These are phyloP conservation scores for Westerdykella ornata DNA, from an alignment of 2,329 filamentous ascomycete genomes.

Conservation along the genomic window DNA sequence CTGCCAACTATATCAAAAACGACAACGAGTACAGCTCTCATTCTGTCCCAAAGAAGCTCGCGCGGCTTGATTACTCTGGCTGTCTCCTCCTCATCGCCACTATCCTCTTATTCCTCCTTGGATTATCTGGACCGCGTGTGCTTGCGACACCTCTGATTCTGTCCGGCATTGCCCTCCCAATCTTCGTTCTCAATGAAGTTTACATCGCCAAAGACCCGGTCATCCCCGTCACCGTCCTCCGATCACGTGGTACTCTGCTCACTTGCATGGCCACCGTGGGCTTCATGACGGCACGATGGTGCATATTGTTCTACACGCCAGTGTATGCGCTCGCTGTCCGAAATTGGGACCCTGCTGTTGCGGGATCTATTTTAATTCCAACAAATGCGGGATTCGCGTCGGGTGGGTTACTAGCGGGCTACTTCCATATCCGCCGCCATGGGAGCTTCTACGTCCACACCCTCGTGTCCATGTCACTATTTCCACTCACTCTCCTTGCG, in stretches of 20 bases:
- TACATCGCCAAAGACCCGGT: slow-evolving; percentile 61
- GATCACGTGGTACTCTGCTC: slow-evolving; percentile 62
- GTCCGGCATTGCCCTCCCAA: slow-evolving; percentile 48
- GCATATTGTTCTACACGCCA: slow-evolving; percentile 72
- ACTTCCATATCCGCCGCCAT: slow-evolving; percentile 64
- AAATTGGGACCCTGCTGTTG: slow-evolving; percentile 60
- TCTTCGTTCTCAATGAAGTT: slow-evolving; percentile 57
- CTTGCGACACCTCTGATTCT: slow-evolving; percentile 54
- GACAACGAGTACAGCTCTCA: slow-evolving; percentile 32
- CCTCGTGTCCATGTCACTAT: slow-evolving; percentile 55
- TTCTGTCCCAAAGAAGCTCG: slow-evolving; percentile 50
- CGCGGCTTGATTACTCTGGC: slow-evolving; percentile 67
- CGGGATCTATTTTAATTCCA: slow-evolving; percentile 70
- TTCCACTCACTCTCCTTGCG: slow-evolving; percentile 53
- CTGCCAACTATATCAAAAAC: slow-evolving; percentile 38
- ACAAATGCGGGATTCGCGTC: slow-evolving; percentile 73
- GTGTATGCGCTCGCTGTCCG: slow-evolving; percentile 73
- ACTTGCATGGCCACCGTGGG: slow-evolving; percentile 69
- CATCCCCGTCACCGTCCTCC: slow-evolving; percentile 64
- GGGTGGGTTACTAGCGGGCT: slow-evolving; percentile 67
- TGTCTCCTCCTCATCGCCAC: slow-evolving; percentile 49
- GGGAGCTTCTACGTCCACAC: slow-evolving; percentile 66
- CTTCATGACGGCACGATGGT: slow-evolving; percentile 76
- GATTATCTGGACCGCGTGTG: slow-evolving; percentile 59
- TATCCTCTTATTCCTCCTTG: slow-evolving; percentile 66